Percentiles rank a stretch among this genome's conserved stretches.
phyloP scores from a whole-genome alignment of 371 early-diverging fungal species.

The Zancudomyces culisetae region DNA sequence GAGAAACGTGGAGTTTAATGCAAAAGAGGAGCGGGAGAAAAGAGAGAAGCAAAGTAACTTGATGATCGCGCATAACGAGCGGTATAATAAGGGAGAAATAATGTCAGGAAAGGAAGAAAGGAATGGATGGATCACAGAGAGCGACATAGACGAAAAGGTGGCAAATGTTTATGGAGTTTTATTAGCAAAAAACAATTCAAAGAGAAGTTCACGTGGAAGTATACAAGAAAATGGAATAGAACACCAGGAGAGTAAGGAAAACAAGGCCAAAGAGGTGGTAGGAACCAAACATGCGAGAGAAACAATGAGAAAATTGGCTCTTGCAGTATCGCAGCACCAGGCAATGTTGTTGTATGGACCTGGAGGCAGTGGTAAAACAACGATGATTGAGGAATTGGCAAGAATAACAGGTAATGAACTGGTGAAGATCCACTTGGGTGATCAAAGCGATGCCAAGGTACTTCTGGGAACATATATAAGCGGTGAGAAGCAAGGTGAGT shows the following conservation, averaged over 20 bases:
- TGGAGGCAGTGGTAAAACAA: constrained; percentile 91
- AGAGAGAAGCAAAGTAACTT: background rate
- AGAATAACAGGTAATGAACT: constrained; percentile 53
- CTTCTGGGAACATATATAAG: constrained; percentile 93
- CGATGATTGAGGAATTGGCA: constrained; percentile 81
- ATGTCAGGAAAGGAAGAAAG: constrained; percentile 5
- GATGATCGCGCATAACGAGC: constrained; percentile 20
- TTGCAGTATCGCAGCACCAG: constrained; percentile 66
- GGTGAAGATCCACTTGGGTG: constrained; percentile 94
- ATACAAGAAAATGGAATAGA: background rate
- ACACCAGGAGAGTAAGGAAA: background rate
- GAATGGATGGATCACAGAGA: background rate
- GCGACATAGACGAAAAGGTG: background rate
- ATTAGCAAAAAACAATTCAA: background rate
- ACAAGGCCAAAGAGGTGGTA: constrained; percentile 18
- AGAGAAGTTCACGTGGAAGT: background rate
- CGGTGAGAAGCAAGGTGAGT: constrained; percentile 77
- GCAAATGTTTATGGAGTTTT: background rate
- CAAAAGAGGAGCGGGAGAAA: too few species aligned
- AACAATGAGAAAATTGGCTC: constrained; percentile 28
- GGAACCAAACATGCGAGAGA: background rate
- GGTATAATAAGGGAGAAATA: constrained; percentile 21
- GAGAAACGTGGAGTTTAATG: background rate
- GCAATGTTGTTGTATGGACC: constrained; percentile 86
- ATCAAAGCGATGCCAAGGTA: constrained; percentile 95